Evolutionary conservation across 805 yeast species (phyloP).

Genomic region (Torulaspora delbrueckii): DNA sequence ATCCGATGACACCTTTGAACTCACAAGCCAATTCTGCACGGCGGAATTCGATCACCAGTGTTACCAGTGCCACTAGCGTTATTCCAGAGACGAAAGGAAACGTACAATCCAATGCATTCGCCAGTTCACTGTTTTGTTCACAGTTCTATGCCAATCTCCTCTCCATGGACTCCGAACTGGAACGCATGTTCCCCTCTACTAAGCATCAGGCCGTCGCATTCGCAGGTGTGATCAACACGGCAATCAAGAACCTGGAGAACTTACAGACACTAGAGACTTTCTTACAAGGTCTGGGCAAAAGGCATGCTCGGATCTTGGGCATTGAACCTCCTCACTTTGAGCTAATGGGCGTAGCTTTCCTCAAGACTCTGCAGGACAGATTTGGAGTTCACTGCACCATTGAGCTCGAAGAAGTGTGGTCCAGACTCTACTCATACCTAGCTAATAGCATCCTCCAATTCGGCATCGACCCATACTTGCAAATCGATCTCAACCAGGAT

Average conservation of each 20-base stretch:
- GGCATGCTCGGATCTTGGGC: constrained; percentile 71
- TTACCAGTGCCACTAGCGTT: constrained; percentile 1
- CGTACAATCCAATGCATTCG: constrained; percentile 31
- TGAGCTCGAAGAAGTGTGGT: constrained; percentile 66
- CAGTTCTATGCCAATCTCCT: constrained; percentile 71
- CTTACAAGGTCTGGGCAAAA: constrained; percentile 58
- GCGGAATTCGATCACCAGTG: background rate
- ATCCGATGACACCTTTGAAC: background rate
- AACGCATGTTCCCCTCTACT: constrained; percentile 64
- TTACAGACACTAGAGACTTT: constrained; percentile 54
- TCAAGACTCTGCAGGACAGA: constrained; percentile 63
- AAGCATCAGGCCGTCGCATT: constrained; percentile 75
- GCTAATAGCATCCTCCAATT: constrained; percentile 60
- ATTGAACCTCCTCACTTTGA: constrained; percentile 65
- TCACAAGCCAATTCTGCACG: constrained; percentile 1
- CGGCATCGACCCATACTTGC: constrained; percentile 40
- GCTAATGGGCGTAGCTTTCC: constrained; percentile 67
- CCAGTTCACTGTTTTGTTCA: constrained; percentile 62
- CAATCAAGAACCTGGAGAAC: constrained; percentile 60
- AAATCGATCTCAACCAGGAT: constrained; percentile 24
- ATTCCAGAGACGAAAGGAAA: constrained; percentile 8
- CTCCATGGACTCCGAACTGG: constrained; percentile 55
- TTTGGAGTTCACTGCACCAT: constrained; percentile 49
- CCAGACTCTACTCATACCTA: constrained; percentile 60
- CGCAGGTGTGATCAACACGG: constrained; percentile 70